These are phyloP conservation scores for Plenodomus biglobosus DNA, from an alignment of 2,329 filamentous ascomycete species.

Conservation along the genomic window DNA sequence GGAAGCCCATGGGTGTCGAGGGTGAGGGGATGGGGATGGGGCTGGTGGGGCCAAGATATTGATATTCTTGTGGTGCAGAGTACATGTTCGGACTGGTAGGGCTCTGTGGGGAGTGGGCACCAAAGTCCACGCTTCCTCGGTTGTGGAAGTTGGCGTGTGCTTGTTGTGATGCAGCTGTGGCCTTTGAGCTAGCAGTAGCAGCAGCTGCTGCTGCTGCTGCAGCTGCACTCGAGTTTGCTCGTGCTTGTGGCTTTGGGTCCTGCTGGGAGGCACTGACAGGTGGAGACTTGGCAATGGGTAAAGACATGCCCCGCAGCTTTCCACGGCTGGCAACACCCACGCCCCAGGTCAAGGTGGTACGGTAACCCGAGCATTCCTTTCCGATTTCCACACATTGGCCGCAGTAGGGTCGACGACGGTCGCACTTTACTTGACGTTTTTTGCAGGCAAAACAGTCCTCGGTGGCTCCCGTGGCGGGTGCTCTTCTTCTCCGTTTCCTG, in stretches of 20 bases:
- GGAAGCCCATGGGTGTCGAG: slow-evolving; percentile 42
- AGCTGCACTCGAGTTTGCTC: slow-evolving; percentile 25
- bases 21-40: slow-evolving; percentile 46
- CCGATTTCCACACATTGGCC: slow-evolving; percentile 90
- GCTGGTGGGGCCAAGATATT: slow-evolving; percentile 42
- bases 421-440: slow-evolving; percentile 81
- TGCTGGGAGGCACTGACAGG: slow-evolving; percentile 30
- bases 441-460: slow-evolving; percentile 95
- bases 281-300: slow-evolving; percentile 60
- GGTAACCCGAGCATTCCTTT: slow-evolving; percentile 93
- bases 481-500: slow-evolving; percentile 78
- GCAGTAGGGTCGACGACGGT: slow-evolving; percentile 90
- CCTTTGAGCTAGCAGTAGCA: slow-evolving; percentile 21
- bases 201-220: too few relatives aligned
- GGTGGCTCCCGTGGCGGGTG: slow-evolving; percentile 81
- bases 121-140: slow-evolving; percentile 40
- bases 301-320: slow-evolving; percentile 85
- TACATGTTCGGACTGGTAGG: slow-evolving; percentile 41
- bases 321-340: slow-evolving; percentile 93
- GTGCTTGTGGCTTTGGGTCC: slow-evolving; percentile 31
- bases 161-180: slow-evolving; percentile 24
- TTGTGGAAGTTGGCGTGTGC: slow-evolving; percentile 30
- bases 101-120: slow-evolving; percentile 37
- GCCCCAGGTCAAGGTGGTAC: slow-evolving; percentile 94
- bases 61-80: slow-evolving; percentile 41